Base-by-base conservation (phyloP, 108 stramenopile species). In the Aurantiochytrium sp. region DNA sequence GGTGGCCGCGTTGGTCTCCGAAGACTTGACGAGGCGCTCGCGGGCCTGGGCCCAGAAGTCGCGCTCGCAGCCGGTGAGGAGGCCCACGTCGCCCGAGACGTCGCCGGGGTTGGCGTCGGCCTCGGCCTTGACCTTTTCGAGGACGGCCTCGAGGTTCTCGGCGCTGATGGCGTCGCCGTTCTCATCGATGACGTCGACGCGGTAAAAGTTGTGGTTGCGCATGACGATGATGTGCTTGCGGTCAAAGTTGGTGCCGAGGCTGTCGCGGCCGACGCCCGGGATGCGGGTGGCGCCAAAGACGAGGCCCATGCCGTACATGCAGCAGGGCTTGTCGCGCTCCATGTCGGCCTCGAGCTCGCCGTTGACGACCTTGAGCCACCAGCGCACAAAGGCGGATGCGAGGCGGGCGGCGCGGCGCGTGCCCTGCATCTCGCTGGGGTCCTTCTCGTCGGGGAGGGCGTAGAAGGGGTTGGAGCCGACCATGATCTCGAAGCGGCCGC, bases 401-500 rank as follows among this genome's bases (percentile, higher is more conserved):
- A 83, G 51, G 8, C 58, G 72, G 29, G 59, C 58, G 87, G 44
- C n/a, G 87, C 90, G 57, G 43, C 44, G 49, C 47, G 45, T 21
- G 83, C 83, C 14, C 73, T 57, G 83, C 89, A n/a, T 47, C 57
- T 89, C 90, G 83, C 58, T 57, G 53, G 3, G 43, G 69, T 12
- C 10, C 18, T 28, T 25, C 59, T 71, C 44, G n/a, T 35, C 44
- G 5, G 44, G 88, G 49, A 45, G 4, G 49, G 29, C 47, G 59
- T 47, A 49, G 28, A 71, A 89, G 8, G 76, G 76, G 76, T 83
- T 83, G 19, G 76, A 83, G 76, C 76, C 76, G 12, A 83, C 76
- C 76, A 83, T 83, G 76, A 35, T 83, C 76, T 89, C 91, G 89
- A 89, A 92, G 14, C 92, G 88, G 18, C 92, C 92, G 43, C 47